Evolutionary conservation across 306 rosid species (phyloP).

Genomic region (Rosa rugosa): DNA sequence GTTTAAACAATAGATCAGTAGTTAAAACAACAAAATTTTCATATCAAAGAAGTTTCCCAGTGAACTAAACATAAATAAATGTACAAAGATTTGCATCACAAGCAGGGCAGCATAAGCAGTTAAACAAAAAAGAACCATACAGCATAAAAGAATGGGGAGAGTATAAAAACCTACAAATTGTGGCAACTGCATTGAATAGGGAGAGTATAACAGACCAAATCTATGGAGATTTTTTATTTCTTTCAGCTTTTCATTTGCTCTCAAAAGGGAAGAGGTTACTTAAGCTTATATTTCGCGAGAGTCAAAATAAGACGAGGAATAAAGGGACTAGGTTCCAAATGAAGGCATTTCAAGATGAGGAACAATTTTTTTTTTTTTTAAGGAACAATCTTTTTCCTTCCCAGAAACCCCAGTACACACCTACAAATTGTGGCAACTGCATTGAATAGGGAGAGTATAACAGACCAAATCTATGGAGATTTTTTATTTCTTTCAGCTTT

Average conservation of each 20-base stretch:
- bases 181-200: not conserved
- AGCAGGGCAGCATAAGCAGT: not conserved
- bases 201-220: not conserved
- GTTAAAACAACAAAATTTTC: not conserved
- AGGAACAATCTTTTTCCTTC: not conserved
- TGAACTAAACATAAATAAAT: not conserved
- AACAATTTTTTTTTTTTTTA: too few relatives aligned
- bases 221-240: not conserved
- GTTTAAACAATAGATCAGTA: not conserved
- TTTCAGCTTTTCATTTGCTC: not conserved
- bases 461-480: not conserved
- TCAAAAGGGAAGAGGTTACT: not conserved
- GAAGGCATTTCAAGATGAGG: not conserved
- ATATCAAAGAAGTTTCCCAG: not conserved
- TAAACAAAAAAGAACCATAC: not conserved
- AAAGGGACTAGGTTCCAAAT: not conserved
- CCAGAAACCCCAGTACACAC: not conserved
- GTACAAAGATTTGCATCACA: not conserved
- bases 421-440: too few relatives aligned
- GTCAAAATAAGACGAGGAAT: not conserved
- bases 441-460: not conserved
- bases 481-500: not conserved
- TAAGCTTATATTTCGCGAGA: not conserved
- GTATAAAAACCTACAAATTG: not conserved
- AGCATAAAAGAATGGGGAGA: not conserved